These are phyloP conservation scores for Exophiala sp. DNA, from an alignment of 2,329 filamentous ascomycete species.

Conservation along the genomic window DNA sequence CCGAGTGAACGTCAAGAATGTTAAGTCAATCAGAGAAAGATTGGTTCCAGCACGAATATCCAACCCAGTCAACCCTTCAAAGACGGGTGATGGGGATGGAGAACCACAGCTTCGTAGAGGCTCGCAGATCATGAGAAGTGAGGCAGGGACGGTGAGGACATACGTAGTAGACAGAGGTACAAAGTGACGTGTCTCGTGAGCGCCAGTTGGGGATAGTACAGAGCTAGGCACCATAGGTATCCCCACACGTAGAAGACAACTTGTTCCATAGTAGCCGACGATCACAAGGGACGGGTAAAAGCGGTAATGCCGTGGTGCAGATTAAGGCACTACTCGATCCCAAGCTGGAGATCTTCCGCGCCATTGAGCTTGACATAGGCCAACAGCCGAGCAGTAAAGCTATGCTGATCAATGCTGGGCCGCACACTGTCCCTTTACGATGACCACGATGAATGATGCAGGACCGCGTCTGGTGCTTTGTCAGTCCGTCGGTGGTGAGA, in stretches of 20 bases:
- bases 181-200: no score
- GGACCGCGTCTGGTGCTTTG: not conserved
- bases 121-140: not conserved
- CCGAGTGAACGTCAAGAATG: not conserved
- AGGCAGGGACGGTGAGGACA: not conserved
- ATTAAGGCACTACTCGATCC: not conserved
- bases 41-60: not conserved
- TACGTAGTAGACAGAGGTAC: not conserved
- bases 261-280: not conserved
- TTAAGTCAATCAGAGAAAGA: not conserved
- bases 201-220: not conserved
- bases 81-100: not conserved
- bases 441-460: not conserved
- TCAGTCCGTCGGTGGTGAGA: not conserved
- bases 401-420: not conserved
- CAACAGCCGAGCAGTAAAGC: not conserved
- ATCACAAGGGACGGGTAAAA: not conserved
- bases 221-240: not conserved
- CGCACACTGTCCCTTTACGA: not conserved
- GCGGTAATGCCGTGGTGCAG: not conserved
- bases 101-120: no score
- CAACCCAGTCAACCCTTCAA: not conserved
- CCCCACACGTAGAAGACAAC: not conserved
- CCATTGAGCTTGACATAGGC: not conserved
- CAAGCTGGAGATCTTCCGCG: not conserved